Evolutionary conservation across 306 rosid species (phyloP), one percentile per base, ranked within the genome.

Genomic region (Sophora flavescens): DNA sequence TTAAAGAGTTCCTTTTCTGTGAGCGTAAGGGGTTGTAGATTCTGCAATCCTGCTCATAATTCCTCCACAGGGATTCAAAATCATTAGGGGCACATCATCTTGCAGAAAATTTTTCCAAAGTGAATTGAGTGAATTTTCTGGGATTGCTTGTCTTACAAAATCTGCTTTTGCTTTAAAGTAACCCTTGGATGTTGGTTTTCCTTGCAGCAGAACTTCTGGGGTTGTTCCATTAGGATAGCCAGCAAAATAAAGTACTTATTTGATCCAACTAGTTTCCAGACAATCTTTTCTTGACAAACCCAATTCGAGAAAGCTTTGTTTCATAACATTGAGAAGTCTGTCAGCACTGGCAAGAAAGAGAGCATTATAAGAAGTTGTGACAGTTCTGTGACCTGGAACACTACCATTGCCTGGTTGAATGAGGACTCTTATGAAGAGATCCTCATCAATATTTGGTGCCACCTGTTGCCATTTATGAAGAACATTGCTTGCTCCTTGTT

Each of bases 151-250:
- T 35, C 74, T 86, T 13, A 89, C 86, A 70, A 78, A 90, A 39
- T 93, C 96, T 18, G 98, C 87, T 80, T 89, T 93, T 2, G 87
- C 87, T 63, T 93, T 93, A 78, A 81, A 89, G 83, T 64, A 86
- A 57, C 2, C 74, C 67, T 68, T 89, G 14, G 35, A 8, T 7
- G 56, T 11, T 5, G 93, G n/a, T 33, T 78, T 80, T n/a, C 80
- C 86, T 15, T 72, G 76, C 0, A 84, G 93, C 33, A 90, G 72
- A 61, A 63, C 54, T 70, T 82, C 85, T 7, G 84, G 70, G 1
- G 85, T 3, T 28, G 86, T 80, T 32, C 42, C 86, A 11, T 10
- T 78, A 1, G 88, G 84, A 56, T 51, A 84, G 36, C 82, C 75
- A 11, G 84, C 88, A 41, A 86, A 52, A 36, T 85, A 83, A 9